phyloP scores from a whole-genome alignment of 768 basidiomycete species.

The Chalciporus piperatus region DNA sequence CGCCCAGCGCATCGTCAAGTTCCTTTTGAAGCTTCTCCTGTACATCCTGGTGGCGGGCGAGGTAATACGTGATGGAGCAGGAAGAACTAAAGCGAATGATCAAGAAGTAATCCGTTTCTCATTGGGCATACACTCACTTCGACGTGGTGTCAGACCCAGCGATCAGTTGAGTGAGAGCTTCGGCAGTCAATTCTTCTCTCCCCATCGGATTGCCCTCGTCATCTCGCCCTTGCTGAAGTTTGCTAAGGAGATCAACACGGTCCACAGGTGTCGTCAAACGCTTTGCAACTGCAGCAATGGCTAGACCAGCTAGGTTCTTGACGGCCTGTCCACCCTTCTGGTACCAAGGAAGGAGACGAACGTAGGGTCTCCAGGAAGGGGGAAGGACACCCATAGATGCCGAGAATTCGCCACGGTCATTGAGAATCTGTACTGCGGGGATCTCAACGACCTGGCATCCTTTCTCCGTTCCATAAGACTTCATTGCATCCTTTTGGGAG shows the following conservation, averaged over 20 bases:
- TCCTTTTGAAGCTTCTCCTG: conserved; percentile 76
- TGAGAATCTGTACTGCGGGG: conserved; percentile 82
- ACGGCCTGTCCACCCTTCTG: conserved; percentile 63
- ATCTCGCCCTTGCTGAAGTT: conserved; percentile 76
- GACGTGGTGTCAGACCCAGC: conserved; percentile 93
- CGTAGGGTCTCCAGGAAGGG: conserved; percentile 64
- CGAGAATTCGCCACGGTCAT: conserved; percentile 84
- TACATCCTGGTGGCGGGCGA: conserved; percentile 62
- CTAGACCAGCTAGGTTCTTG: conserved; percentile 72
- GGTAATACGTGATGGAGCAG: conserved; percentile 84
- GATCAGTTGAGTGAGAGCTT: conserved; percentile 82
- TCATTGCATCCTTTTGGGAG: conserved; percentile 52
- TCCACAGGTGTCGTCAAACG: conserved; percentile 68
- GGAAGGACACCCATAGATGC: conserved; percentile 82
- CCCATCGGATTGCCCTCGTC: conserved; percentile 78
- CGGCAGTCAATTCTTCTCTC: conserved; percentile 80
- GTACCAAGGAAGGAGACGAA: conserved; percentile 74
- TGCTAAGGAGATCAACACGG: conserved; percentile 76
- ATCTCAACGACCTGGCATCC: conserved; percentile 53
- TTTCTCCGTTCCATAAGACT: conserved; percentile 47
- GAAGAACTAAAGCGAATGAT: conserved; percentile 58
- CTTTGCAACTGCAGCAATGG: conserved; percentile 75
- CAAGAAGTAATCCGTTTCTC: neutral
- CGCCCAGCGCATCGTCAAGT: conserved; percentile 56
- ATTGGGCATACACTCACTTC: conserved; percentile 51